A percentile compares a stretch with the other conserved stretches of the same genome.
These are phyloP conservation scores for Camillea tinctor DNA, from an alignment of 2,329 filamentous ascomycete genomes.

Conservation along the genomic window DNA sequence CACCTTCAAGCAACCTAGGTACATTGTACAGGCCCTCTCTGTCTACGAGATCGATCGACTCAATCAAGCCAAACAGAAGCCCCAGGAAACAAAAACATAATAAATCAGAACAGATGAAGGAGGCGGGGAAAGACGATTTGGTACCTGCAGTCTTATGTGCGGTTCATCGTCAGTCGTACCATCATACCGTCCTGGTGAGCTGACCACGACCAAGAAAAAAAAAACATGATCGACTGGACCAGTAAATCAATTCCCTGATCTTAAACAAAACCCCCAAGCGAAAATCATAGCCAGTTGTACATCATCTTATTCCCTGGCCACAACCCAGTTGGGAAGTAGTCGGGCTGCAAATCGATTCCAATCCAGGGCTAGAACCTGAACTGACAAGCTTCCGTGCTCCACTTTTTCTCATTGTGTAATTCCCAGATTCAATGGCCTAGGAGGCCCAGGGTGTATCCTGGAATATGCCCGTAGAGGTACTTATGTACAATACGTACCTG, in stretches of 20 bases:
- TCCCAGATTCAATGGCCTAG: neutral
- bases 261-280: constrained; percentile 1
- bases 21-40: neutral
- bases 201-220: neutral
- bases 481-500: too few relatives aligned
- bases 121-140: neutral
- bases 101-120: neutral
- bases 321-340: neutral
- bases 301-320: neutral
- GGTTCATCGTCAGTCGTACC: neutral
- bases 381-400: constrained; percentile 5
- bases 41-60: neutral
- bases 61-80: neutral
- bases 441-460: neutral
- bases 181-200: neutral
- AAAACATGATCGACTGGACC: neutral
- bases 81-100: neutral
- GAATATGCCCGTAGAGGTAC: neutral
- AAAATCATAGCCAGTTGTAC: neutral
- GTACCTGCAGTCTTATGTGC: neutral
- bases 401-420: constrained; percentile 8
- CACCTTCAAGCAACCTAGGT: neutral
- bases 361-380: constrained; percentile 2
- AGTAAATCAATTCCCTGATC: neutral
- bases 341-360: constrained; percentile 4